Evolutionary conservation across 176 grass and related monocot species (phyloP), one percentile per base, ranked within the genome.

Genomic region (Saccharum spontaneum): DNA sequence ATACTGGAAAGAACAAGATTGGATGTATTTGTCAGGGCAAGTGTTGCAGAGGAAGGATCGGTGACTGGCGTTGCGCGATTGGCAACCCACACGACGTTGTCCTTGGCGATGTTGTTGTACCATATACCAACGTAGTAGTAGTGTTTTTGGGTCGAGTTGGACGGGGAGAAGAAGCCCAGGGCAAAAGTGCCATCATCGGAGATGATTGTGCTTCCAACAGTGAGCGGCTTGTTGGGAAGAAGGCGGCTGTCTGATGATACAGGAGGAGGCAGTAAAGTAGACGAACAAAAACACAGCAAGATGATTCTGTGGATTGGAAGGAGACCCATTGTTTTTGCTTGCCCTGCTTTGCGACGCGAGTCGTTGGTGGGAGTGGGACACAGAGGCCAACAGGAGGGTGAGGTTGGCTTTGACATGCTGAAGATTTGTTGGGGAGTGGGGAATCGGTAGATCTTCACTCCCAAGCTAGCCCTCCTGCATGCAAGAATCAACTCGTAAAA

Each of bases 121-220:
- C 71, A 74, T 50, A 74, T 74, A 3, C 71, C 71, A 20, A 74
- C 41, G 0, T 74, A 74, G 43, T 20, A 74, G 24, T 10, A 18
- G 14, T 30, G 44, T 45, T 74, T 74, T 18, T 46, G 17, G 71
- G 24, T 33, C 14, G 44, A 33, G 71, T 50, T 74, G 71, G 71
- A 74, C 3, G 24, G 44, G 71, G 71, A 50, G 71, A 74, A 74
- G 71, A 74, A 74, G 4, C 71, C 71, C 71, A 74, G 44, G 26
- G 44, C 44, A 10, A 74, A 74, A 33, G 26, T 50, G 26, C 44
- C 71, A 9, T 74, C 71, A 6, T 74, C 18, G 4, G 61, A 79
- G 38, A 30, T 20, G 59, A 65, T 24, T 13, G 74, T 20, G 44
- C 15, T 49, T 50, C 26, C 44, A 46, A 73, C 41, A 18, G 71